Evolutionary conservation across 129 eudicot genomes (phyloP).

Genomic region (Flaveria sonorensis): DNA sequence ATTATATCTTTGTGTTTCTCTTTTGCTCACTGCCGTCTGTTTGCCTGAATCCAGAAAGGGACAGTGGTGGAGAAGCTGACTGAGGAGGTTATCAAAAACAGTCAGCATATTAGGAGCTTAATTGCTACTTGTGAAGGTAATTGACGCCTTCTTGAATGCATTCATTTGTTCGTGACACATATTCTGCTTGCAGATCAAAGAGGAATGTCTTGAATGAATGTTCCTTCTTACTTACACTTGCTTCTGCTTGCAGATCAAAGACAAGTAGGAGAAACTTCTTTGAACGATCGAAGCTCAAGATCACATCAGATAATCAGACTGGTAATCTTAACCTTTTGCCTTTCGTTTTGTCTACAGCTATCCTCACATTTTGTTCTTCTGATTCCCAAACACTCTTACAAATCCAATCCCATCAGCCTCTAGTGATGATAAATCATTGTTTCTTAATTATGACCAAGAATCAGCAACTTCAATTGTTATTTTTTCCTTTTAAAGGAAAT

Average conservation of each 20-base stretch:
- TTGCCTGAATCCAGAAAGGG: conserved; percentile 70
- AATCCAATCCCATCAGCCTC: conserved; percentile 3
- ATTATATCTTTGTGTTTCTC: background rate
- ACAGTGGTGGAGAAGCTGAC: conserved; percentile 84
- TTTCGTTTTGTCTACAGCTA: conserved; percentile 1
- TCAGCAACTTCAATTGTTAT: background rate
- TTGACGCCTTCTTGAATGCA: background rate
- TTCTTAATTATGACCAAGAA: conserved; percentile 4
- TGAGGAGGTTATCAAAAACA: conserved; percentile 72
- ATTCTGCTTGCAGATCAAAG: background rate
- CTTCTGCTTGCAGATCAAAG: conserved; percentile 73
- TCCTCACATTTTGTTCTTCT: conserved; percentile 1
- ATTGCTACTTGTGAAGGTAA: conserved; percentile 93
- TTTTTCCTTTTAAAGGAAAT: background rate
- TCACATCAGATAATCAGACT: conserved; percentile 93
- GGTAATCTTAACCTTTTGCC: conserved; percentile 50
- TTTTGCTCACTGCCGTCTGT: background rate
- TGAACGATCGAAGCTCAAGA: conserved; percentile 96
- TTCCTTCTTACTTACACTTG: background rate
- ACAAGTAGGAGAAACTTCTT: conserved; percentile 94
- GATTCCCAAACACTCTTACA: conserved; percentile 3
- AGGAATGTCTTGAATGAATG: background rate
- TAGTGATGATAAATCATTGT: conserved; percentile 10
- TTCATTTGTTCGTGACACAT: background rate
- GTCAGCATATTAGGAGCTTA: conserved; percentile 69